Evolutionary conservation across 768 basidiomycete species (phyloP).

Genomic region (Collybia nuda): DNA sequence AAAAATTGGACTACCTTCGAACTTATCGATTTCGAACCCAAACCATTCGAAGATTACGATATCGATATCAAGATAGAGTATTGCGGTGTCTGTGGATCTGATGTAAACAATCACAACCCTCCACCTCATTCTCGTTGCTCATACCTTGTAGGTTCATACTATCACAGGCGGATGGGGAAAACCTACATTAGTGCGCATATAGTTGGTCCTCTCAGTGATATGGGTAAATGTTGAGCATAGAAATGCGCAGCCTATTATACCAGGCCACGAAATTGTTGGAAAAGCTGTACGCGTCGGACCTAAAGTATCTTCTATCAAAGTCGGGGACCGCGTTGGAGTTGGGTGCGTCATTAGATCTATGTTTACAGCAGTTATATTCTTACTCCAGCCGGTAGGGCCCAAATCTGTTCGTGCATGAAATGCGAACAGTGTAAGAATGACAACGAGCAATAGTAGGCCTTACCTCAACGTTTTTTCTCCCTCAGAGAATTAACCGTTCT

Average conservation of each 20-base stretch:
- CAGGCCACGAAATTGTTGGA: slow-evolving; percentile 59
- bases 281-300: slow-evolving; percentile 51
- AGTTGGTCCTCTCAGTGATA: neutral
- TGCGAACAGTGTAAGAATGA: slow-evolving; percentile 49
- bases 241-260: slow-evolving; percentile 29
- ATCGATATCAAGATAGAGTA: slow-evolving; percentile 54
- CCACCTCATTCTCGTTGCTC: neutral
- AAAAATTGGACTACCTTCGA: slow-evolving; percentile 39
- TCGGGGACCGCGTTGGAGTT: slow-evolving; percentile 55
- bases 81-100: slow-evolving; percentile 53
- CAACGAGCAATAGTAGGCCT: slow-evolving; percentile 50
- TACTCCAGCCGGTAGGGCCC: slow-evolving; percentile 35
- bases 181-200: slow-evolving; percentile 21
- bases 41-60: slow-evolving; percentile 50
- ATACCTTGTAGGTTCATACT: slow-evolving; percentile 30
- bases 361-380: neutral
- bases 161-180: slow-evolving; percentile 38
- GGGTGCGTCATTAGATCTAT: slow-evolving; percentile 17
- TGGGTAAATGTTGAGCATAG: neutral
- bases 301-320: slow-evolving; percentile 52
- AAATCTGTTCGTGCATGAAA: slow-evolving; percentile 42
- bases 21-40: slow-evolving; percentile 50
- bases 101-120: slow-evolving; percentile 28
- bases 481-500: neutral
- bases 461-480: neutral